Conservation (phyloP, 2,329 filamentous ascomycete genomes). For the Xylaria sp. region DNA sequence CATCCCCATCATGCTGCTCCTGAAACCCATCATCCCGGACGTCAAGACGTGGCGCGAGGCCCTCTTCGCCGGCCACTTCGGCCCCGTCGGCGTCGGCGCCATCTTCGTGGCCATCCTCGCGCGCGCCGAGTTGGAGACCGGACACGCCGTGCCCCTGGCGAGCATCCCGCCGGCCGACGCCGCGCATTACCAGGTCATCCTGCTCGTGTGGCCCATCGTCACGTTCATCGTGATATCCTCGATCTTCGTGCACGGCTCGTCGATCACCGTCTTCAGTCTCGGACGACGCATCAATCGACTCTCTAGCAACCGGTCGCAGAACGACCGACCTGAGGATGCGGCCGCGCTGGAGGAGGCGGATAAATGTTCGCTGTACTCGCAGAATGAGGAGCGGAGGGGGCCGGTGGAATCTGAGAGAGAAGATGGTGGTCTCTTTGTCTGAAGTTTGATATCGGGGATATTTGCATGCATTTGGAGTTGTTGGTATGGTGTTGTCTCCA, state of each 20-base stretch:
- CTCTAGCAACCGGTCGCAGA: conserved; percentile 76
- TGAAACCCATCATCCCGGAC: conserved; percentile 92
- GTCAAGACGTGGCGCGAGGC: conserved; percentile 98
- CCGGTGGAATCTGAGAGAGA: not conserved
- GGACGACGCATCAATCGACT: conserved; percentile 98
- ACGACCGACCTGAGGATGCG: not conserved
- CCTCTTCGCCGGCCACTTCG: conserved; percentile 93
- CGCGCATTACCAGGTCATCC: conserved; percentile 64
- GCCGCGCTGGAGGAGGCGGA: not conserved
- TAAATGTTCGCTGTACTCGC: not conserved
- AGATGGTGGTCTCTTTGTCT: not conserved
- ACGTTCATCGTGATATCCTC: conserved; percentile 92
- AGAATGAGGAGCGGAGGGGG: not conserved
- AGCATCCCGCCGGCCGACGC: conserved; percentile 51
- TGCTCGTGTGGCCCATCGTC: conserved; percentile 91
- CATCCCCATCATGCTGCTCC: conserved; percentile 84
- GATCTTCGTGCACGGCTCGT: conserved; percentile 95
- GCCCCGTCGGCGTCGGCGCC: conserved; percentile 92
- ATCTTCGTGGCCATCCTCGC: conserved; percentile 94
- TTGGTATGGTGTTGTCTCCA: too few relatives aligned
- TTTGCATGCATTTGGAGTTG: too few relatives aligned
- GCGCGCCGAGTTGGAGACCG: conserved; percentile 80
- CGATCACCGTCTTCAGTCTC: conserved; percentile 92
- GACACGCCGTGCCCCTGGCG: conserved; percentile 66
- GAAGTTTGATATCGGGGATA: too few relatives aligned